Evolutionary conservation across 768 basidiomycete genomes (phyloP).

Genomic region (Chlorophyllum brunneum): DNA sequence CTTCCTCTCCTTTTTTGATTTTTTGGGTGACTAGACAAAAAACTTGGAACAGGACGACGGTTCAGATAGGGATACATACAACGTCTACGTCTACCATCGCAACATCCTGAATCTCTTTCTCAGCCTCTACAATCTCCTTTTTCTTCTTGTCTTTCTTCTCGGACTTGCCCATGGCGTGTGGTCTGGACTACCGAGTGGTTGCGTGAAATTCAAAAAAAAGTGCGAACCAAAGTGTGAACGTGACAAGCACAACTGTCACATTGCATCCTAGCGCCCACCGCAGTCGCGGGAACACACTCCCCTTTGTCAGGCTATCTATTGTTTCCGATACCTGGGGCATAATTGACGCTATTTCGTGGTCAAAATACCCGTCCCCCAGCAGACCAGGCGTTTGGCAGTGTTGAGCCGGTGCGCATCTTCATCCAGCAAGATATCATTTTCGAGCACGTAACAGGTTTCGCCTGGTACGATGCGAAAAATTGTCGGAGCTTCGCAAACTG

Average conservation of each 20-base stretch:
- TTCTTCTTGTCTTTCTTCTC: conserved; percentile 77
- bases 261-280: not conserved
- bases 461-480: not conserved
- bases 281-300: too few relatives aligned
- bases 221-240: conserved; percentile 15
- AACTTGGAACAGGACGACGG: conserved; percentile 4
- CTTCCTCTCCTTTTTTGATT: conserved; percentile 48
- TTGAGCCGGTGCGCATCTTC: too few relatives aligned
- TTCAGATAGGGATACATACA: conserved; percentile 21
- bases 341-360: too few relatives aligned
- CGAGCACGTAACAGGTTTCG: too few relatives aligned
- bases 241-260: conserved; percentile 13
- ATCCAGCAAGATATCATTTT: too few relatives aligned
- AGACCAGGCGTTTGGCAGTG: too few relatives aligned
- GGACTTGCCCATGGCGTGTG: conserved; percentile 52
- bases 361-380: too few relatives aligned
- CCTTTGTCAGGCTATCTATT: too few relatives aligned
- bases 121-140: conserved; percentile 30
- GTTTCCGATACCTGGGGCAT: too few relatives aligned
- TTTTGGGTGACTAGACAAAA: conserved; percentile 44
- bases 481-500: too few relatives aligned
- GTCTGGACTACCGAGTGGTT: not conserved
- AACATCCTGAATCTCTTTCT: conserved; percentile 38
- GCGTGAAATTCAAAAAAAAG: conserved; percentile 4
- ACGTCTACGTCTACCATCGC: conserved; percentile 40